Percentiles rank a stretch among this genome's conserved stretches.
phyloP scores from a whole-genome alignment of 2,329 filamentous ascomycete genomes.

The Endothia cerciana region DNA sequence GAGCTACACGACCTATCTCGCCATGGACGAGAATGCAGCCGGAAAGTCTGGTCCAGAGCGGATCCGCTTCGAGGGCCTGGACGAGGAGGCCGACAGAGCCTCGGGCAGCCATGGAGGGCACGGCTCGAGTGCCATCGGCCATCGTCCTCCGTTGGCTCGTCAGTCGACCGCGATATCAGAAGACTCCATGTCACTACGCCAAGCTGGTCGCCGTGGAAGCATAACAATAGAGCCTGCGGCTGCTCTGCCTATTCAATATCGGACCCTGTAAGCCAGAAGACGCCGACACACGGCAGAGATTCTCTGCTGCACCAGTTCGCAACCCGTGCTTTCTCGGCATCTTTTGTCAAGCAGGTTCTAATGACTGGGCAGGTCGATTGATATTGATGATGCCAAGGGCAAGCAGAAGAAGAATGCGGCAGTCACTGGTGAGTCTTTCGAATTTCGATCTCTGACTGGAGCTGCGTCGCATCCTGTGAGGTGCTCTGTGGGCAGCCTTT shows the following conservation, averaged over 20 bases:
- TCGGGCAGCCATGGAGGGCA: slow-evolving; percentile 1
- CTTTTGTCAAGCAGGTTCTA: slow-evolving; percentile 24
- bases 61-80: slow-evolving; percentile 23
- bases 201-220: slow-evolving; percentile 3
- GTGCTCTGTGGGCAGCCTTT: background rate
- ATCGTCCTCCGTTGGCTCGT: slow-evolving; percentile 12
- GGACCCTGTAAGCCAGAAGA: slow-evolving; percentile 48
- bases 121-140: slow-evolving; percentile 1
- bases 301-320: background rate
- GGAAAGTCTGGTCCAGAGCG: slow-evolving; percentile 17
- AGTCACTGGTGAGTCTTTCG: slow-evolving; percentile 44
- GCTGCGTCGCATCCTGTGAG: background rate
- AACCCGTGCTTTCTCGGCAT: slow-evolving; percentile 9
- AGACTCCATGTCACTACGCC: slow-evolving; percentile 21
- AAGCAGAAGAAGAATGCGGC: slow-evolving; percentile 50
- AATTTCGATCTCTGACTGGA: background rate
- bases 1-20: slow-evolving; percentile 21
- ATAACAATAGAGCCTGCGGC: slow-evolving; percentile 44
- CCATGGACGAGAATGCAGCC: slow-evolving; percentile 16
- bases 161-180: slow-evolving; percentile 22
- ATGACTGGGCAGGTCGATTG: slow-evolving; percentile 47
- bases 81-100: slow-evolving; percentile 13
- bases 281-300: background rate
- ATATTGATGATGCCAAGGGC: slow-evolving; percentile 59
- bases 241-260: slow-evolving; percentile 57